Conservation (phyloP, 768 basidiomycete species). For the Arthromyces matolae region DNA sequence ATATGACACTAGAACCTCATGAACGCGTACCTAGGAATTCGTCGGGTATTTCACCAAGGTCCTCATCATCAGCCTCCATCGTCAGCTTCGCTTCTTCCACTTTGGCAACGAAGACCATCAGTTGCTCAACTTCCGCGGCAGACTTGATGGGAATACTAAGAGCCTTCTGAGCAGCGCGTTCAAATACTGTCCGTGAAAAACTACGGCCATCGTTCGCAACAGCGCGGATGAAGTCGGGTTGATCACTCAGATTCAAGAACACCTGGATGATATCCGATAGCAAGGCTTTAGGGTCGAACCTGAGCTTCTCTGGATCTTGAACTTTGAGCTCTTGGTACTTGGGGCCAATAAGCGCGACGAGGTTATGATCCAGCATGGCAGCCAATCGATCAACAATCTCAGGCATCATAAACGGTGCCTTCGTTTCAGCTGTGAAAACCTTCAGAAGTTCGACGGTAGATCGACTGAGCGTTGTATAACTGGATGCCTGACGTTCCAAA, state of each 20-base stretch:
- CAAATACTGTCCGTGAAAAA: constrained; percentile 82
- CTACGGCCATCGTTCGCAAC: constrained; percentile 94
- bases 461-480: constrained; percentile 82
- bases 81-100: constrained; percentile 81
- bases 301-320: constrained; percentile 81
- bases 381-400: constrained; percentile 95
- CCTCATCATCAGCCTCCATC: constrained; percentile 80
- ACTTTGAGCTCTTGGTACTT: constrained; percentile 84
- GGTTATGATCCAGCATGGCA: constrained; percentile 94
- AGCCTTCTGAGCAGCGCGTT: constrained; percentile 68
- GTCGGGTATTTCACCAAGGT: constrained; percentile 89
- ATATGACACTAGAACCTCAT: background rate
- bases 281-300: constrained; percentile 80
- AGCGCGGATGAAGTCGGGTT: constrained; percentile 74
- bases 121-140: constrained; percentile 66
- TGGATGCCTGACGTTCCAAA: constrained; percentile 82
- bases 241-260: constrained; percentile 82
- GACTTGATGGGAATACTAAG: constrained; percentile 64
- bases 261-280: constrained; percentile 87
- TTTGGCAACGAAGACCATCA: constrained; percentile 67
- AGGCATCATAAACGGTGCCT: constrained; percentile 89
- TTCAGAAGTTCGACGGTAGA: constrained; percentile 90
- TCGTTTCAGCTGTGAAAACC: constrained; percentile 88
- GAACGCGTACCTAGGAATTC: constrained; percentile 81
- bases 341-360: constrained; percentile 86